These are phyloP conservation scores for Pestalotiopsis sp. DNA, from an alignment of 2,329 filamentous ascomycete species.

Conservation along the genomic window DNA sequence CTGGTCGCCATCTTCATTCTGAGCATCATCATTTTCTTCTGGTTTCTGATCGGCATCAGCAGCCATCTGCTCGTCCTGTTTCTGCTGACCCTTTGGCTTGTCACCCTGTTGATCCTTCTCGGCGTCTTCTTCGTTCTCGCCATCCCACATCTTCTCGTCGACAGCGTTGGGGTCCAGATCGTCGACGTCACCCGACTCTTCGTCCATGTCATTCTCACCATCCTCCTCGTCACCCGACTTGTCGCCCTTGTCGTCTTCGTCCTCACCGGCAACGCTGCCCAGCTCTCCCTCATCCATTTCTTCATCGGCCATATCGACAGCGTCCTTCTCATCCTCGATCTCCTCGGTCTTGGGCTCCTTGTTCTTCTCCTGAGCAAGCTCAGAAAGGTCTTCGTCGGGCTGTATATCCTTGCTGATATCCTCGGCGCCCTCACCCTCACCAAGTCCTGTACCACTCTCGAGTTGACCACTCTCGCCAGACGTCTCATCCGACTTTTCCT, in stretches of 20 bases:
- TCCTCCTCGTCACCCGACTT: conserved; percentile 66
- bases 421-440: conserved; percentile 91
- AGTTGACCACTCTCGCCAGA: conserved; percentile 75
- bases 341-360: conserved; percentile 57
- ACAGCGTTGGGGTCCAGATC: conserved; percentile 87
- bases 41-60: conserved; percentile 47
- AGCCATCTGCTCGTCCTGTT: conserved; percentile 62
- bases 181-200: conserved; percentile 88
- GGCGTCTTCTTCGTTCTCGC: conserved; percentile 74
- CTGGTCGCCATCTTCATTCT: conserved; percentile 38
- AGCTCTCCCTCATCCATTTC: conserved; percentile 82
- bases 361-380: conserved; percentile 84
- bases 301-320: conserved; percentile 89
- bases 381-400: conserved; percentile 89
- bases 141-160: conserved; percentile 99
- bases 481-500: conserved; percentile 75
- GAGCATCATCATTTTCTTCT: conserved; percentile 63
- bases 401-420: conserved; percentile 98
- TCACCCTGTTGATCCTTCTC: conserved; percentile 82
- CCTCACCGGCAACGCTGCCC: conserved; percentile 63
- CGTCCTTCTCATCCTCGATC: conserved; percentile 80
- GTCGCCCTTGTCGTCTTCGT: conserved; percentile 61
- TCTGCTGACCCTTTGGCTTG: conserved; percentile 69
- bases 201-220: conserved; percentile 77
- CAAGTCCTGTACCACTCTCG: conserved; percentile 89